Evolutionary conservation across 768 basidiomycete species (phyloP), one percentile per base, ranked within the genome.

Genomic region (Coprinellus aureogranulatus): DNA sequence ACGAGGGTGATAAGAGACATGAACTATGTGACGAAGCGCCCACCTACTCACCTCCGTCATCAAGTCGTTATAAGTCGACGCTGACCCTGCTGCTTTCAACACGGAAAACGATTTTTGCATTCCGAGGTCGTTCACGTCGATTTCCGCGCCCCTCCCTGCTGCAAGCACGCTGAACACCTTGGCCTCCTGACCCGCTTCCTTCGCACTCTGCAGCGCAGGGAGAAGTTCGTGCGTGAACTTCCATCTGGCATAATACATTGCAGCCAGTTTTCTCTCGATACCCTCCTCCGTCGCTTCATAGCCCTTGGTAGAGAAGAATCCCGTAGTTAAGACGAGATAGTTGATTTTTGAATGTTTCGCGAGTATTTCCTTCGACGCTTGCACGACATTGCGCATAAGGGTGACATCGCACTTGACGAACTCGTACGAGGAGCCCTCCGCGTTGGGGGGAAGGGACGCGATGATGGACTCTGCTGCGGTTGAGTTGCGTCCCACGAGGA

Each of bases 191-290:
- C 79, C 80, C 0, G 65, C 71, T 4, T 75, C 76, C 48, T 72
- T 73, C 12, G 82, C 81, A n/a, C 66, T 74, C 42, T 64, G 64
- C 44, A 84, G 60, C 4, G 76, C 64, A 1, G 81, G 81, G 3
- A 80, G 55, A 10, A 85, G 68, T 14, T 77, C 77, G 34, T 73
- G 50, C 26, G 75, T 72, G 64, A 83, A 82, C 61, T 77, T 77
- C 77, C 75, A 81, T 47, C 82, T 67, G 25, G 76, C 70, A 62
- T 85, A 85, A 64, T 83, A 83, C 53, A 80, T 75, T 53, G 81
- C 63, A 2, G 70, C 73, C 20, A 75, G 58, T 50, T 72, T 73
- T 41, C 55, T 68, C 58, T 75, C 73, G 28, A 73, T 65, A 1
- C 71, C 72, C 47, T 75, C 73, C 49, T 67, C 64, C 5, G 73